Evolutionary conservation across 139 green algal genomes (phyloP).

Genomic region (Haematococcus sp.): DNA sequence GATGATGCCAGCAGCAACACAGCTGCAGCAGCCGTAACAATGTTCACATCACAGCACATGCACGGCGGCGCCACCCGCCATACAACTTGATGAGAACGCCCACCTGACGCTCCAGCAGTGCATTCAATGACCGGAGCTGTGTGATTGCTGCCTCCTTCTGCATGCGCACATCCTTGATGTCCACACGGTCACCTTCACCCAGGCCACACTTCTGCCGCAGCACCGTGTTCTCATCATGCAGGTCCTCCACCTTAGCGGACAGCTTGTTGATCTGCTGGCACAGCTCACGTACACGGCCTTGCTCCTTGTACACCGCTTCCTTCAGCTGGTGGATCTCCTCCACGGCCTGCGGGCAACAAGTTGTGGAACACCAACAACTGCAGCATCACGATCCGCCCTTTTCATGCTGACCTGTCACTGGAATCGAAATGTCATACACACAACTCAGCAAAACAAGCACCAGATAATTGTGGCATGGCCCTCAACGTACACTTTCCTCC

Average conservation of each 20-base stretch:
- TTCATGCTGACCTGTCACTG: not conserved
- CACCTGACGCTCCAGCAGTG: constrained; percentile 62
- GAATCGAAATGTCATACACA: not conserved
- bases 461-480: too few species aligned
- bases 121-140: constrained; percentile 60
- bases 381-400: not conserved
- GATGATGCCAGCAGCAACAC: too few species aligned
- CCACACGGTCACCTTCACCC: constrained; percentile 28
- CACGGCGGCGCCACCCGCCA: too few species aligned
- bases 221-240: constrained; percentile 59
- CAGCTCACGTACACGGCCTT: constrained; percentile 40
- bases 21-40: too few species aligned
- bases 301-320: constrained; percentile 35
- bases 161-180: constrained; percentile 53
- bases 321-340: constrained; percentile 63
- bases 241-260: constrained; percentile 45
- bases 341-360: constrained; percentile 39
- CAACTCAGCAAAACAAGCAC: too few species aligned
- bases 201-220: constrained; percentile 51
- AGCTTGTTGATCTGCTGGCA: constrained; percentile 41
- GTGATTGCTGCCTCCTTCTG: constrained; percentile 56
- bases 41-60: too few species aligned
- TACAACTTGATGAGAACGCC: not conserved
- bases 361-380: not conserved
- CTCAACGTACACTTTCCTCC: too few species aligned